Base-by-base conservation (phyloP, 371 early-diverging fungal genomes). In the Mortierella sp. region DNA sequence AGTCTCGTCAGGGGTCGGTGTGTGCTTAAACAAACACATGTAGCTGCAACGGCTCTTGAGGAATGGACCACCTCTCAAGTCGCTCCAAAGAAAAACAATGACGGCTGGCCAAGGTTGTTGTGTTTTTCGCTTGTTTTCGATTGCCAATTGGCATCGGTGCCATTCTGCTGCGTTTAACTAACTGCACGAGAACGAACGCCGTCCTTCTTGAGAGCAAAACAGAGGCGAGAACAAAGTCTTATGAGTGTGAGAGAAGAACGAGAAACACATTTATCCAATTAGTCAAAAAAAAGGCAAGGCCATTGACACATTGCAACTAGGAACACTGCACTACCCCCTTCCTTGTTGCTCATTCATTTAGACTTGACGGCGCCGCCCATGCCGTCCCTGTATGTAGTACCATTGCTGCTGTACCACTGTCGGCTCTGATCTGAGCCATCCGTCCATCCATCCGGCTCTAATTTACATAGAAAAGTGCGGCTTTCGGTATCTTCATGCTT, bases 341-440 rank as follows among this genome's bases (percentile, higher is more conserved):
- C 61, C 31, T 61, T 16, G 4, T 31, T 31, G 61, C 61, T 54
- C 54, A 16, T 54, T n/a, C n/a, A 54, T 24, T n/a, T 31, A 31
- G 1, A 61, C 54, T 21, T 31, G 19, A 31, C 61, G 61, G 61
- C 34, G 31, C 31, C 31, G 26, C 57, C 57, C 26, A 26, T 28
- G 26, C 13, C 13, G 16, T 26, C 13, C 57, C 28, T 57, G 57
- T 57, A 19, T 54, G n/a, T 54, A 6, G 34, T 50, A 50, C 16
- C 16, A 50, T 16, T 14, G 50, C 16, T 50, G 50, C 50, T 50
- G 50, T 50, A 50, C 61, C 28, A 3, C 31, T 19, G 61, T 34
- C 61, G 34, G 34, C 61, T 61, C 59, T 50, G 61, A 61, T 61
- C 61, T 61, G 61, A 61, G 61, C 61, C 61, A 61, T 50, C 50